Percentiles rank a stretch among this genome's conserved stretches.
Evolutionary conservation across 73 alveolate genomes (phyloP).

Genomic region (Paramecium pentaurelia): DNA sequence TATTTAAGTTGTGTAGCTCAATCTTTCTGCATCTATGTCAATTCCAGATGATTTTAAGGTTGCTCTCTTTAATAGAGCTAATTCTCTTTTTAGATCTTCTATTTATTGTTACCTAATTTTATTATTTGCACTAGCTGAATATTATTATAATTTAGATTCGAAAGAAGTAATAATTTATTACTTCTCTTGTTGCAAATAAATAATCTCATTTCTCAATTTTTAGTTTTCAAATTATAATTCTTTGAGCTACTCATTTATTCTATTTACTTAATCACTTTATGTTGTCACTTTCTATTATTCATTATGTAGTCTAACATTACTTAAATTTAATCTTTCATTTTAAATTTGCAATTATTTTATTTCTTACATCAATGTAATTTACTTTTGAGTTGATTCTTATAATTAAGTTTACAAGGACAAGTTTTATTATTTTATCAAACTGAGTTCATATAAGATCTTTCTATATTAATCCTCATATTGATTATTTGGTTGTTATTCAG

Average conservation of each 20-base stretch:
- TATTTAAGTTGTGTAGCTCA: background rate
- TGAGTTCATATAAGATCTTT: background rate
- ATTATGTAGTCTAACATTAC: background rate
- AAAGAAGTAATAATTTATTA: background rate
- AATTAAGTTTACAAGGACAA: background rate
- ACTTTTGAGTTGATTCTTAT: background rate
- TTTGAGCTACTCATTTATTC: background rate
- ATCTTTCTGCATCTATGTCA: constrained; percentile 7
- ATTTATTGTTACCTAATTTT: background rate
- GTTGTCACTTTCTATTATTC: background rate
- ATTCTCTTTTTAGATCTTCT: background rate
- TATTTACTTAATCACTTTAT: background rate
- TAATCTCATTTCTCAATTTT: background rate
- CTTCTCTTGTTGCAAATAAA: background rate
- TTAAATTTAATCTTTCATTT: background rate
- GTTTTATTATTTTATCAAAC: background rate
- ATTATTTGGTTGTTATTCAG: background rate
- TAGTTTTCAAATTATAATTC: background rate
- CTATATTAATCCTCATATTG: background rate
- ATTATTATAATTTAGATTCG: background rate
- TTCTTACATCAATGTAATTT: background rate
- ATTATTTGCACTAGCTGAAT: background rate
- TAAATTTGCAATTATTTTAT: background rate
- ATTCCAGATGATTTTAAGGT: background rate
- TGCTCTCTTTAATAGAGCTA: constrained; percentile 9